These are phyloP conservation scores for Russula sp. DNA, from an alignment of 768 basidiomycete species.

Conservation along the genomic window DNA sequence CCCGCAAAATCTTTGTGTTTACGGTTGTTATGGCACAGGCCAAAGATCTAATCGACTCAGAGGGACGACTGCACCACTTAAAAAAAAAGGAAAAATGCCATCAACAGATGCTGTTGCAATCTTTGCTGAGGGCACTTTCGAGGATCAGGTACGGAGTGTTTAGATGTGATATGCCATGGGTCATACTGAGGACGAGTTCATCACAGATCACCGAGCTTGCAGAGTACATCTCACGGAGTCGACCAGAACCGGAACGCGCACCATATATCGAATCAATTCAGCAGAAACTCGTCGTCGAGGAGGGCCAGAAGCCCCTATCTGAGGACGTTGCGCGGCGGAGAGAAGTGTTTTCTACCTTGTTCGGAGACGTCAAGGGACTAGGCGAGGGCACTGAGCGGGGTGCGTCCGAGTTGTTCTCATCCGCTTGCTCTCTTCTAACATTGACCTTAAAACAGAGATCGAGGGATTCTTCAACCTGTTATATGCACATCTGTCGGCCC, in stretches of 20 bases:
- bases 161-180: neutral
- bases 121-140: slow-evolving; percentile 83
- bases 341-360: slow-evolving; percentile 49
- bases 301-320: slow-evolving; percentile 45
- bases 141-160: slow-evolving; percentile 52
- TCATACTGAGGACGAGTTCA: neutral
- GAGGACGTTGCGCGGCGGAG: slow-evolving; percentile 48
- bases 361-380: slow-evolving; percentile 55
- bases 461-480: slow-evolving; percentile 87
- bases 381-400: slow-evolving; percentile 78
- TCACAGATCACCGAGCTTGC: slow-evolving; percentile 69
- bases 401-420: slow-evolving; percentile 27
- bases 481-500: slow-evolving; percentile 59
- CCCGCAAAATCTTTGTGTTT: too few relatives aligned
- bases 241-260: slow-evolving; percentile 60
- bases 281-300: slow-evolving; percentile 45
- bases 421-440: slow-evolving; percentile 1
- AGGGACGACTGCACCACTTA: too few relatives aligned
- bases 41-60: too few relatives aligned
- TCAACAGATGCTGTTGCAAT: slow-evolving; percentile 71
- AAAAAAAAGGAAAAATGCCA: slow-evolving; percentile 38
- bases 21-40: too few relatives aligned
- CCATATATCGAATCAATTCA: slow-evolving; percentile 59
- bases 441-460: slow-evolving; percentile 44
- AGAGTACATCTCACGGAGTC: slow-evolving; percentile 59